phyloP scores from a whole-genome alignment of 176 grass and related monocot species.

The Ampelocalamus luodianensis region DNA sequence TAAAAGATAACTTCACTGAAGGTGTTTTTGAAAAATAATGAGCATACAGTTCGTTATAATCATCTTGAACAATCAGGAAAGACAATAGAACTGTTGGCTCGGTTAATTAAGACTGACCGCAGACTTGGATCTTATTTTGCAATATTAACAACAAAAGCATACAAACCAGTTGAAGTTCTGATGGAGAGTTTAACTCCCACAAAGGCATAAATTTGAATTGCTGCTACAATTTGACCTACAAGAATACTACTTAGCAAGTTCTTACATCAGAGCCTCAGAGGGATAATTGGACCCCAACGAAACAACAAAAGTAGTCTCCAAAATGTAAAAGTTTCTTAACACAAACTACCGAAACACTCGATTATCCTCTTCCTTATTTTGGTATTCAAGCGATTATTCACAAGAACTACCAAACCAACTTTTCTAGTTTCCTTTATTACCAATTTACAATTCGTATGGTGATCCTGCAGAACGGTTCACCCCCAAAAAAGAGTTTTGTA shows the following conservation, averaged over 20 bases:
- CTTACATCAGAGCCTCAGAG: conserved; percentile 2
- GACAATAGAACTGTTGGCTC: neutral
- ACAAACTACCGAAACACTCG: neutral
- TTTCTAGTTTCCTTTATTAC: neutral
- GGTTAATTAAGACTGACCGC: neutral
- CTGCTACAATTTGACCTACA: neutral
- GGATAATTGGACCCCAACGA: neutral
- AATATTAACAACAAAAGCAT: neutral
- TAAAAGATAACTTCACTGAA: neutral
- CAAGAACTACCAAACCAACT: neutral
- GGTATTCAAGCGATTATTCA: neutral
- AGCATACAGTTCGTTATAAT: neutral
- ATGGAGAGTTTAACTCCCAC: neutral
- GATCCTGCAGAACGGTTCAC: neutral
- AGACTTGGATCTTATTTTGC: neutral
- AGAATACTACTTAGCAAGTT: neutral
- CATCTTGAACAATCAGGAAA: neutral
- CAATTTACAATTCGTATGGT: neutral
- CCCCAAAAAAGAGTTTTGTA: neutral
- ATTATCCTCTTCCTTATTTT: neutral
- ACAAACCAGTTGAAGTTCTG: neutral
- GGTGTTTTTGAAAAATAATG: neutral
- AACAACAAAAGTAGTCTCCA: neutral
- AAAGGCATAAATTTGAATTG: neutral
- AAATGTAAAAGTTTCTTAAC: neutral